A percentile compares a stretch with the other conserved stretches of the same genome.
These are phyloP conservation scores for Mortierella hygrophila DNA, from an alignment of 192 early-diverging fungal species.

Conservation along the genomic window DNA sequence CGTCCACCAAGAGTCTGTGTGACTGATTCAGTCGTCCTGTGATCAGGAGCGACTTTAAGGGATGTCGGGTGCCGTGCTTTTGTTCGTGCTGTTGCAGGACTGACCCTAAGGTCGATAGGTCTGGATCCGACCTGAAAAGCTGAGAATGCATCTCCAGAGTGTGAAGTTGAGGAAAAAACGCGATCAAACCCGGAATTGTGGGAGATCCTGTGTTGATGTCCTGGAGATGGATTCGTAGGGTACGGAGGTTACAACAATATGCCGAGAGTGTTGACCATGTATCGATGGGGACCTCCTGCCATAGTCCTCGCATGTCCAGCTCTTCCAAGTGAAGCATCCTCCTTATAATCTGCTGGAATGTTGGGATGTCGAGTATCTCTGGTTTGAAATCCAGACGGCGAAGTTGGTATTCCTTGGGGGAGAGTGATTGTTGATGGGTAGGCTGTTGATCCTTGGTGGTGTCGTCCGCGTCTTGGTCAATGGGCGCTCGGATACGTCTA, in stretches of 20 bases:
- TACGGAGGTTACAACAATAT: conserved; percentile 1
- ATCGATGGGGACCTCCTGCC: conserved; percentile 5
- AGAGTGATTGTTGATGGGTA: neutral
- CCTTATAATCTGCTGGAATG: neutral
- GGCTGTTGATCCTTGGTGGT: neutral
- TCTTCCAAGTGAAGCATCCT: conserved; percentile 22
- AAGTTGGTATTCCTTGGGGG: neutral
- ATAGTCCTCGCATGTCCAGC: conserved; percentile 18
- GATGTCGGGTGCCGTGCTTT: neutral
- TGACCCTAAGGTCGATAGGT: conserved; percentile 15
- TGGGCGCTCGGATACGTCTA: neutral
- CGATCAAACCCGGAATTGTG: neutral
- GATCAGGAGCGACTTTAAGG: neutral
- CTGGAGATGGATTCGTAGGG: conserved; percentile 9
- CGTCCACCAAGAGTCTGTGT: neutral
- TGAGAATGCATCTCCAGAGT: conserved; percentile 4
- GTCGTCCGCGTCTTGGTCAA: neutral
- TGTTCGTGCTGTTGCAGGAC: neutral
- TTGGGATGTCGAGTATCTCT: neutral
- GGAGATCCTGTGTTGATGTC: neutral
- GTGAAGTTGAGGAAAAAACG: conserved; percentile 11
- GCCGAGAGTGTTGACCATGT: conserved; percentile 14
- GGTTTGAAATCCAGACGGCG: neutral
- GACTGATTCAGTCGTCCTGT: neutral
- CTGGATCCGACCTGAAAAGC: conserved; percentile 11